These are phyloP conservation scores for Pyronema omphalodes DNA, from an alignment of 495 filamentous ascomycete genomes.

Conservation along the genomic window DNA sequence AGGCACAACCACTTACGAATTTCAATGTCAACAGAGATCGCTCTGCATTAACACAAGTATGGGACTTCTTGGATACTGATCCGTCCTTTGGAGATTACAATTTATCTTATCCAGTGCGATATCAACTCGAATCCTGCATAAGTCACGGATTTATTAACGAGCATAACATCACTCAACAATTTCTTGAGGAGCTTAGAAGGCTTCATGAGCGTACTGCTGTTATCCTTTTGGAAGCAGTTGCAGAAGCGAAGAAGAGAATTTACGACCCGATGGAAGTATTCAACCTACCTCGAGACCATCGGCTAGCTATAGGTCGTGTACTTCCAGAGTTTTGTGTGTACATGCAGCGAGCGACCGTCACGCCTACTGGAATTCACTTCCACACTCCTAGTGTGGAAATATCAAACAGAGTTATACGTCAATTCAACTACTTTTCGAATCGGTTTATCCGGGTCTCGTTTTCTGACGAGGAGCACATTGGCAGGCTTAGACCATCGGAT, in stretches of 20 bases:
- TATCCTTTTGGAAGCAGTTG: slow-evolving; percentile 44
- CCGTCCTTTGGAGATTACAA: slow-evolving; percentile 24
- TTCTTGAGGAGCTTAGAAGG: slow-evolving; percentile 40
- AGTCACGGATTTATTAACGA: slow-evolving; percentile 67
- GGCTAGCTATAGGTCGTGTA: slow-evolving; percentile 28
- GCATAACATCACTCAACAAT: slow-evolving; percentile 46
- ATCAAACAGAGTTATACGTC: slow-evolving; percentile 69
- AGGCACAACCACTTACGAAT: slow-evolving; percentile 23
- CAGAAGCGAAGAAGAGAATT: slow-evolving; percentile 38
- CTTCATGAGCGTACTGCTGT: slow-evolving; percentile 31
- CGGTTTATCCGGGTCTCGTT: slow-evolving; percentile 86
- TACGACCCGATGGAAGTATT: slow-evolving; percentile 65
- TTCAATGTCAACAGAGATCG: slow-evolving; percentile 20
- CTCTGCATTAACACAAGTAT: slow-evolving; percentile 27
- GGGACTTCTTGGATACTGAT: slow-evolving; percentile 37
- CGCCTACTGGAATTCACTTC: slow-evolving; percentile 65
- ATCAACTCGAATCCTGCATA: slow-evolving; percentile 84
- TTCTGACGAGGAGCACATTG: slow-evolving; percentile 51
- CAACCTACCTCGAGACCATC: slow-evolving; percentile 28
- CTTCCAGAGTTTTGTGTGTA: slow-evolving; percentile 56
- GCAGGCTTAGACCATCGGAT: slow-evolving; percentile 37
- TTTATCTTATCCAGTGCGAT: slow-evolving; percentile 57
- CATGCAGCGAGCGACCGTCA: slow-evolving; percentile 56
- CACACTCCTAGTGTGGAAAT: slow-evolving; percentile 62
- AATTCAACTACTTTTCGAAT: slow-evolving; percentile 48